Base-by-base conservation (phyloP, 2,329 filamentous ascomycete species). In the Verticillium zaregamsianum region DNA sequence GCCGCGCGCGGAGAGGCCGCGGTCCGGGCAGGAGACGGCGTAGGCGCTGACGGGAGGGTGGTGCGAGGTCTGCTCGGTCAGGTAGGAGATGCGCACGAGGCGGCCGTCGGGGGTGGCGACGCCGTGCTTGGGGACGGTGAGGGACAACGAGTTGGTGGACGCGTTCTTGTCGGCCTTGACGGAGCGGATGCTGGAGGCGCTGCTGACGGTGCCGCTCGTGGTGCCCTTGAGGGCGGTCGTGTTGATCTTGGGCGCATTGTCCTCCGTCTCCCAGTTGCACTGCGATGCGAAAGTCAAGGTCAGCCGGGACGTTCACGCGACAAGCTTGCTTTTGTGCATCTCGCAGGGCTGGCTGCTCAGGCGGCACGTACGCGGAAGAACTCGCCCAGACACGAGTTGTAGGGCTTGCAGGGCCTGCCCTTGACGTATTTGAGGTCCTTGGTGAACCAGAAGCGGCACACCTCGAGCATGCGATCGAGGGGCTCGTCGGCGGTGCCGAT, bases 401-500 rank as follows among this genome's bases (percentile, higher is more conserved):
- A 99, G 12, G 95, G 95, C 78, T 99, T 99, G 87, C 94, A 98
- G 54, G 95, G 95, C 80, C 93, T 96, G 63, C 94, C 94, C 80
- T 98, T 98, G 74, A 96, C 92, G 72, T 98, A 99, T 86, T 99
- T 99, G 76, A 99, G 76, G 76, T 99, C 95, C 76, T 99, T 99
- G 65, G 95, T 98, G 71, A 98, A 96, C 95, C 95, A 99, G 78
- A 98, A 99, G 63, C 93, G 89, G 69, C 98, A 78, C 33, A 96
- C 92, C 71, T 94, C 93, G 59, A 99, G 85, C 91, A 97, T 97
- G 68, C 95, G 92, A 69, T 95, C 94, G 61, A 98, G 81, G 12
- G 90, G 86, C 69, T 98, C 92, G 69, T 98, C 91, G 20, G 94
- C 95, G 69, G 94, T 94, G 69, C 94, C 95, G 70, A 90, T 90